These are phyloP conservation scores for Yamadazyma nakazawae DNA, from an alignment of 805 yeast genomes.

Conservation along the genomic window DNA sequence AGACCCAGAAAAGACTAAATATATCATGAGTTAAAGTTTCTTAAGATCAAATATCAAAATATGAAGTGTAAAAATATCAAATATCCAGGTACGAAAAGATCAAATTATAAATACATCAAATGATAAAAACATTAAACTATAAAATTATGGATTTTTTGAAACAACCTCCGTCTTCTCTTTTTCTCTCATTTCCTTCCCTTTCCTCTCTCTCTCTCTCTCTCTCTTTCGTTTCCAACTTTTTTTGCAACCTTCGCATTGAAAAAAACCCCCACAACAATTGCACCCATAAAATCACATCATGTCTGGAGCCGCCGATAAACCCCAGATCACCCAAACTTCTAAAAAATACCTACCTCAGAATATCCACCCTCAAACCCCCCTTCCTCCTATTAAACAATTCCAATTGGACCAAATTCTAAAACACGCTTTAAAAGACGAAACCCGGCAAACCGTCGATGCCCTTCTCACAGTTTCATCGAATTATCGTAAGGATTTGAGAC, in stretches of 20 bases:
- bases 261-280: not conserved
- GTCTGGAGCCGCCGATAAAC: not conserved
- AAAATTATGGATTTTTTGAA: too few species aligned
- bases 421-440: conserved; percentile 22
- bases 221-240: not conserved
- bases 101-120: too few species aligned
- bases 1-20: conserved; percentile 1
- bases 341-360: not conserved
- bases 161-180: too few species aligned
- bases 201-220: not conserved
- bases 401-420: conserved; percentile 28
- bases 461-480: conserved; percentile 25
- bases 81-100: too few species aligned
- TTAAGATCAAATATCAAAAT: too few species aligned
- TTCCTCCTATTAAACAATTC: conserved; percentile 31
- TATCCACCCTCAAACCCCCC: conserved; percentile 1
- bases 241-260: not conserved
- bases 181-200: too few species aligned
- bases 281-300: not conserved
- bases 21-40: too few species aligned
- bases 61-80: too few species aligned
- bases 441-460: conserved; percentile 27
- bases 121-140: too few species aligned
- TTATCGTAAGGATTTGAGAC: conserved; percentile 36
- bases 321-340: not conserved